phyloP scores from a whole-genome alignment of 1,284 basidiomycete species.

The Puccinia polysora region DNA sequence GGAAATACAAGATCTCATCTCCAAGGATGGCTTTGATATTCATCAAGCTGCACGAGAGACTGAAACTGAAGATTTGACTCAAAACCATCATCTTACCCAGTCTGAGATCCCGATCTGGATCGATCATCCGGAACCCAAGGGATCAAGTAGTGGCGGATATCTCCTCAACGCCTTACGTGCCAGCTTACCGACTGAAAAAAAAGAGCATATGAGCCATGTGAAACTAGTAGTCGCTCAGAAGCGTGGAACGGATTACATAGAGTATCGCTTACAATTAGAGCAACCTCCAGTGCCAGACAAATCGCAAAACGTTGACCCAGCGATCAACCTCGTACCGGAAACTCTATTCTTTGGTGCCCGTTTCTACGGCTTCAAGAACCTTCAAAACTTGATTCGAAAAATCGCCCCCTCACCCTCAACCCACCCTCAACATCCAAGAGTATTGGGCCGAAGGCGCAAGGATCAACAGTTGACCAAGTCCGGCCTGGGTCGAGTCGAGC shows the following conservation, averaged over 20 bases:
- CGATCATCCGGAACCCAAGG: constrained; percentile 63
- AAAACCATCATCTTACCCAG: constrained; percentile 56
- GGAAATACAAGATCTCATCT: constrained; percentile 81
- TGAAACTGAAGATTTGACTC: constrained; percentile 59
- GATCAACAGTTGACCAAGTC: not conserved
- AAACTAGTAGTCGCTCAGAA: constrained; percentile 55
- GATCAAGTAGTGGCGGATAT: constrained; percentile 62
- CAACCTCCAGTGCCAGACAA: not conserved
- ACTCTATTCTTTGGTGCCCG: constrained; percentile 85
- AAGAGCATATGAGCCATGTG: constrained; percentile 23
- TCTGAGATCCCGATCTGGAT: constrained; percentile 56
- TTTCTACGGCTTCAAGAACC: constrained; percentile 94
- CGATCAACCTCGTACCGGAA: constrained; percentile 45
- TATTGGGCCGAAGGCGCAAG: constrained; percentile 9
- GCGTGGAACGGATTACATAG: constrained; percentile 32
- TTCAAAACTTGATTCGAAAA: constrained; percentile 93
- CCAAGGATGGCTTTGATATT: constrained; percentile 75
- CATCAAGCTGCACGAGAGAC: constrained; percentile 56
- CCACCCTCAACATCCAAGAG: not conserved
- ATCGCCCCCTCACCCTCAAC: constrained; percentile 78
- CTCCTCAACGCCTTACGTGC: constrained; percentile 53
- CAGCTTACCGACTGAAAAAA: constrained; percentile 3
- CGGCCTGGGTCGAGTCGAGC: constrained; percentile 1
- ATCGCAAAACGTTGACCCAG: constrained; percentile 45
- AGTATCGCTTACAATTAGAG: constrained; percentile 9